Percentiles rank a stretch among this genome's conserved stretches.
Evolutionary conservation across 495 filamentous ascomycete genomes (phyloP).

Genomic region (Rusavskia elegans): DNA sequence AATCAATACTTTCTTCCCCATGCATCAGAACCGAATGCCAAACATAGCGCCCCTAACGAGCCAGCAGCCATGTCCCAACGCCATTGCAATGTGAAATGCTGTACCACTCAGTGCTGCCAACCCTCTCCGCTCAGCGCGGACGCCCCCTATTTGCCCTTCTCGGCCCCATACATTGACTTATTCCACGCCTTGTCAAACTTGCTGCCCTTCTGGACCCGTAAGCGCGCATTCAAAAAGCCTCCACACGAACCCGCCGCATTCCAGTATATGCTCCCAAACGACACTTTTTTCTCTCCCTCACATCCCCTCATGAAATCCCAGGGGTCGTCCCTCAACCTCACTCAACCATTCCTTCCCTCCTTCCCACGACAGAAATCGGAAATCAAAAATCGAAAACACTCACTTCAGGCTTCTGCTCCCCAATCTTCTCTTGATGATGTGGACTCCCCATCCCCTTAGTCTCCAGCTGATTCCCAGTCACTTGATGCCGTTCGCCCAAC

Average conservation of each 20-base stretch:
- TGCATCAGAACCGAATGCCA: no score
- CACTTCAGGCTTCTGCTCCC: constrained; percentile 16
- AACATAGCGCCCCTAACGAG: no score
- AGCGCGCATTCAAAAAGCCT: background rate
- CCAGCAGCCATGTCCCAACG: background rate
- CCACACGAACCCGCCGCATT: no score
- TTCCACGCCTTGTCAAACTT: constrained; percentile 1
- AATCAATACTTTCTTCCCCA: no score
- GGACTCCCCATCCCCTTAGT: constrained; percentile 12
- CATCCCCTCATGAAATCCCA: no score
- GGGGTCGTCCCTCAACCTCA: no score
- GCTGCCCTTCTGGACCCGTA: background rate
- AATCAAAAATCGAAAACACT: constrained; percentile 1
- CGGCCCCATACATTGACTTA: constrained; percentile 1
- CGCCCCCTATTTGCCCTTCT: constrained; percentile 1
- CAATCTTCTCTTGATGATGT: constrained; percentile 8
- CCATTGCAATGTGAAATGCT: background rate
- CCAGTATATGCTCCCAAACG: no score
- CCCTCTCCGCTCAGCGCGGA: background rate
- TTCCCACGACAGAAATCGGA: background rate
- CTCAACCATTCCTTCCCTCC: background rate
- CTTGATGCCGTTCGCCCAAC: constrained; percentile 10
- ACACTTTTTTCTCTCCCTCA: background rate
- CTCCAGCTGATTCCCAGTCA: constrained; percentile 4
- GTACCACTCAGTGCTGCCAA: no score